Base-by-base conservation (phyloP, 805 yeast genomes). In the Wickerhamiella australiensis region DNA sequence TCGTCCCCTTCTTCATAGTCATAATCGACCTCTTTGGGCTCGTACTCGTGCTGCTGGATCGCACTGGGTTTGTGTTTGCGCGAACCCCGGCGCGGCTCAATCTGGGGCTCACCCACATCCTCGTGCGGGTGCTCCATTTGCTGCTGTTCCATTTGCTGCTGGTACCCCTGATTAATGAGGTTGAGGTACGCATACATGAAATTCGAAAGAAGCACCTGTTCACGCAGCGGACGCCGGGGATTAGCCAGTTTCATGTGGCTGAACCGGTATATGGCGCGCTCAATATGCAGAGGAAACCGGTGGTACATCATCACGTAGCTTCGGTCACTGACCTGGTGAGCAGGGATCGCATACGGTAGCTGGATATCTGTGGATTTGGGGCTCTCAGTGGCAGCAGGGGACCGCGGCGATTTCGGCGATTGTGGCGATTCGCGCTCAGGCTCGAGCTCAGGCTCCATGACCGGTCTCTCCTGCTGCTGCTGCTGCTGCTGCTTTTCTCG, bases 111-210 rank as follows among this genome's bases (percentile, higher is more conserved):
- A 13, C 12, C 51, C 13, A 35, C 35, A 11, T 26, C 50, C 18
- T 41, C 37, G 25, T 31, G n/a, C n/a, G 44, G 41, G 22, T 36
- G 22, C 4, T 21, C 36, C 42, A 46, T 37, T 31, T 31, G 35
- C 49, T 40, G 31, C 40, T 40, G 49, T 29, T 51, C 54, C 54
- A 56, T 59, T 55, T 65, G 67, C 56, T 63, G 67, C 56, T 62
- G 67, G 52, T 63, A 64, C 35, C 68, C 88, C 62, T 90, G 96
- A 64, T 90, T 94, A 50, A 92, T 95, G 65, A 92, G 71, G 61
- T 92, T 90, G 70, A 92, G 74, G 65, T 92, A 92, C 0, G 96
- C 90, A 62, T 92, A 92, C 98, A 92, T 92, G 75, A 92, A 92
- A 64, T 92, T 92, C 52, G 96, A 85, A 55, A 92, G 68, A 46